Evolutionary conservation across 2,329 filamentous ascomycete genomes (phyloP).

Genomic region (Myotisia sp.): DNA sequence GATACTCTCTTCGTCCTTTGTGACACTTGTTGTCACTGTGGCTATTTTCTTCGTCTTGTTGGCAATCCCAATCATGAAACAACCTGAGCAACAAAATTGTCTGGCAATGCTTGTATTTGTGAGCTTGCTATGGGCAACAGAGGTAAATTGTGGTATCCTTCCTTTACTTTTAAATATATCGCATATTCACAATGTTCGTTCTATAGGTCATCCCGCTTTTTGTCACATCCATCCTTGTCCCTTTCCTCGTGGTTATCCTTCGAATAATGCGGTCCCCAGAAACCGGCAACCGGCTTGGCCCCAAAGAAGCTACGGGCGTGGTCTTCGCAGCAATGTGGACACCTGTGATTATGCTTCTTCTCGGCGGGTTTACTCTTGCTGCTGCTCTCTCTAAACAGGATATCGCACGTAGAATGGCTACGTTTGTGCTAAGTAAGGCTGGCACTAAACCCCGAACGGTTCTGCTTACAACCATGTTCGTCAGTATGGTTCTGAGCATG

Average conservation of each 20-base stretch:
- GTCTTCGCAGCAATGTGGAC: conserved; percentile 98
- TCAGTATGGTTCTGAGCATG: conserved; percentile 95
- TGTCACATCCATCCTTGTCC: conserved; percentile 85
- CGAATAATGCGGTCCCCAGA: conserved; percentile 68
- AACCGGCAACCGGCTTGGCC: conserved; percentile 53
- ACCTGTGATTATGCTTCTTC: conserved; percentile 92
- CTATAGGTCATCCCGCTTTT: conserved; percentile 84
- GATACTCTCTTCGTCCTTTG: conserved; percentile 70
- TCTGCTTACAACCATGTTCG: conserved; percentile 94
- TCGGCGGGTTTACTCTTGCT: conserved; percentile 91
- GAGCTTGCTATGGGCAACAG: conserved; percentile 88
- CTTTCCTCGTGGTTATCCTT: conserved; percentile 79
- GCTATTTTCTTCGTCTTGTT: conserved; percentile 61
- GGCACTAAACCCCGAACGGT: conserved; percentile 82
- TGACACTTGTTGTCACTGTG: conserved; percentile 57
- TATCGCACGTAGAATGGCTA: conserved; percentile 94
- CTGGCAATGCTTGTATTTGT: conserved; percentile 87
- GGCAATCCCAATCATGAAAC: conserved; percentile 65
- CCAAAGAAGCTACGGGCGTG: conserved; percentile 66
- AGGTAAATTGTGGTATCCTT: conserved; percentile 54
- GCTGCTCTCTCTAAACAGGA: conserved; percentile 93
- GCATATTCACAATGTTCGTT: too few species aligned
- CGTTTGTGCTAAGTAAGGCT: conserved; percentile 89
- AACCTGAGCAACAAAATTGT: conserved; percentile 87
- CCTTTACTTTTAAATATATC: not conserved